Evolutionary conservation across 306 rosid species (phyloP).

Genomic region (Castanea sativa): DNA sequence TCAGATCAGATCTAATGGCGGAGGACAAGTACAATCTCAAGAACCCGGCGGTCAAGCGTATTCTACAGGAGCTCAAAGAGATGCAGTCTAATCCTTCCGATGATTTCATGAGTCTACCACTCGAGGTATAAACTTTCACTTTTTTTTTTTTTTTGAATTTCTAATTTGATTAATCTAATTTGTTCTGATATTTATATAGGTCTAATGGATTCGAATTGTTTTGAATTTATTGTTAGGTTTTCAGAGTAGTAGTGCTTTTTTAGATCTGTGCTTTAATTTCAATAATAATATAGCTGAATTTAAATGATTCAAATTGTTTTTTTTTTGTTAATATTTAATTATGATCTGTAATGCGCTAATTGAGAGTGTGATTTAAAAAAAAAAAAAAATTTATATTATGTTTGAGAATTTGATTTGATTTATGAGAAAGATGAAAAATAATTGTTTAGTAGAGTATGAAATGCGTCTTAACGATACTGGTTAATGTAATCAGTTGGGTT

Average conservation of each 20-base stretch:
- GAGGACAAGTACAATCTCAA: slow-evolving; percentile 82
- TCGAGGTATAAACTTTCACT: slow-evolving; percentile 48
- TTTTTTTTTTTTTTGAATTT: not conserved
- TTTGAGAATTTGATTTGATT: too few species aligned
- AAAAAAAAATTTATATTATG: too few species aligned
- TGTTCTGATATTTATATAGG: not conserved
- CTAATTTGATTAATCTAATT: not conserved
- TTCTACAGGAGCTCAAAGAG: slow-evolving; percentile 91
- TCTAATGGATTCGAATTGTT: not conserved
- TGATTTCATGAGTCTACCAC: slow-evolving; percentile 95
- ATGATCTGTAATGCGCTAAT: not conserved
- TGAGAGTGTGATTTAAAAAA: too few species aligned
- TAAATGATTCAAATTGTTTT: not conserved
- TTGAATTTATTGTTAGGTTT: not conserved
- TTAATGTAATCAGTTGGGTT: too few species aligned
- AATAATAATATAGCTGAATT: not conserved
- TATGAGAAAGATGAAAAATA: too few species aligned
- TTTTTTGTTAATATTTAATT: not conserved
- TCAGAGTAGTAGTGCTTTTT: not conserved
- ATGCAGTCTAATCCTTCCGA: slow-evolving; percentile 92
- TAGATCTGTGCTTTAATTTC: not conserved
- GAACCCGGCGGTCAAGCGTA: slow-evolving; percentile 93
- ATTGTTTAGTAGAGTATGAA: too few species aligned
- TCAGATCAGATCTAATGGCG: slow-evolving; percentile 34
- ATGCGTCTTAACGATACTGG: too few species aligned